A percentile compares a stretch with the other conserved stretches of the same genome.
Evolutionary conservation across 73 alveolate species (phyloP).

Genomic region (Blepharisma stoltei): DNA sequence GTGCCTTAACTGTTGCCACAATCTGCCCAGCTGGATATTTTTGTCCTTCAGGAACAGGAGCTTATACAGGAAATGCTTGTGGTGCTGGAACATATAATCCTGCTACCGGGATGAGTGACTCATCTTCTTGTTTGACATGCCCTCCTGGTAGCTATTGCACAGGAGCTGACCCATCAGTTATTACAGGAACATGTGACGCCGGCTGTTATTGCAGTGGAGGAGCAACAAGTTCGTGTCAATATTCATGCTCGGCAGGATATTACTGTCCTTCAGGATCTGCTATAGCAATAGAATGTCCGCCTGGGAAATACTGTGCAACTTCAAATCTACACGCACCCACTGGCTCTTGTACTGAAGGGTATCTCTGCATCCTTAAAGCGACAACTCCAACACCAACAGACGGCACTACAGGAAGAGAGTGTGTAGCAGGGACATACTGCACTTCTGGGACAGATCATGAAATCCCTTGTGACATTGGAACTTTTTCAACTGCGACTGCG

Average conservation of each 20-base stretch:
- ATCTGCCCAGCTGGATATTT: constrained; percentile 56
- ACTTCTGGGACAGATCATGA: constrained; percentile 39
- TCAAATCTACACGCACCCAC: constrained; percentile 34
- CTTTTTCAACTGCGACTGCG: constrained; percentile 33
- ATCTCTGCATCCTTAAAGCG: constrained; percentile 47
- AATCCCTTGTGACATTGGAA: constrained; percentile 60
- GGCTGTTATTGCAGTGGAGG: constrained; percentile 52
- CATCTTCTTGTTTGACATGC: constrained; percentile 44
- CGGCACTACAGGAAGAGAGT: constrained; percentile 37
- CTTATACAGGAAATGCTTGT: constrained; percentile 47
- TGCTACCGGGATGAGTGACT: constrained; percentile 28
- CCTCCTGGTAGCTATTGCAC: constrained; percentile 56
- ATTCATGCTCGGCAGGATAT: constrained; percentile 45
- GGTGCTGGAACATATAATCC: constrained; percentile 43
- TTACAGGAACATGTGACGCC: constrained; percentile 42
- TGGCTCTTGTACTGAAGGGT: constrained; percentile 65
- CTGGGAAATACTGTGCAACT: constrained; percentile 51
- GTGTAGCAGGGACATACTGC: constrained; percentile 62
- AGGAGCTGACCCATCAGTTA: constrained; percentile 21
- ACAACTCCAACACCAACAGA: constrained; percentile 55
- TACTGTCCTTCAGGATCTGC: constrained; percentile 50
- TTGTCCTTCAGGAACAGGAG: constrained; percentile 44
- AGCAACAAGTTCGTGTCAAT: constrained; percentile 1
- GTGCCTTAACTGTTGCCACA: constrained; percentile 38
- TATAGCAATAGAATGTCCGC: constrained; percentile 34